Conservation (phyloP, 345 rosid species). For the Litchi chinensis region DNA sequence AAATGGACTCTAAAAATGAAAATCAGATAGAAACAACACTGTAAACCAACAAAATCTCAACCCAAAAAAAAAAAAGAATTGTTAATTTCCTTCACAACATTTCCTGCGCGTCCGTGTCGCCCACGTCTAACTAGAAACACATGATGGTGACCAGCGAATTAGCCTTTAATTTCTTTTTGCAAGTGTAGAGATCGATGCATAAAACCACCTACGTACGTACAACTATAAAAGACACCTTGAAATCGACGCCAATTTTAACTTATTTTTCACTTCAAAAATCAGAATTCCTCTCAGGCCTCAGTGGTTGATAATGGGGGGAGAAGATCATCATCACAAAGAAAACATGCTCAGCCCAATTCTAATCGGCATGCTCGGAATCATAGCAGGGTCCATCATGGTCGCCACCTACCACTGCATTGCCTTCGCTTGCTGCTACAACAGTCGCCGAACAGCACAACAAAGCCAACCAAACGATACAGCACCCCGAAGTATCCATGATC, state of each 20-base stretch:
- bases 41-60: too few relatives aligned
- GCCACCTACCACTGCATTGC: constrained; percentile 40
- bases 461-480: not conserved
- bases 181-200: not conserved
- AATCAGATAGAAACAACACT: too few relatives aligned
- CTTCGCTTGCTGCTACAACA: constrained; percentile 12
- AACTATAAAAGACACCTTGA: not conserved
- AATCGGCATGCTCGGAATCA: constrained; percentile 42
- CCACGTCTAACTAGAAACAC: not conserved
- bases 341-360: constrained; percentile 28
- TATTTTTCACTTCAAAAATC: not conserved
- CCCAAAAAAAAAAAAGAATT: too few relatives aligned
- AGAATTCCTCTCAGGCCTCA: not conserved
- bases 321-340: not conserved
- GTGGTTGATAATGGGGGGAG: constrained; percentile 23
- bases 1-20: too few relatives aligned
- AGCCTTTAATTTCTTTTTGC: constrained; percentile 19
- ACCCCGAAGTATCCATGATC: not conserved
- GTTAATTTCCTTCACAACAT: too few relatives aligned
- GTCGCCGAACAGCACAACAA: not conserved
- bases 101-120: constrained; percentile 14
- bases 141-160: not conserved
- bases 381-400: constrained; percentile 42
- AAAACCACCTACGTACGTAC: not conserved
- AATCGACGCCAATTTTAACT: not conserved